Evolutionary conservation across 1,284 basidiomycete genomes (phyloP).

Genomic region (Trichosporon faecale): DNA sequence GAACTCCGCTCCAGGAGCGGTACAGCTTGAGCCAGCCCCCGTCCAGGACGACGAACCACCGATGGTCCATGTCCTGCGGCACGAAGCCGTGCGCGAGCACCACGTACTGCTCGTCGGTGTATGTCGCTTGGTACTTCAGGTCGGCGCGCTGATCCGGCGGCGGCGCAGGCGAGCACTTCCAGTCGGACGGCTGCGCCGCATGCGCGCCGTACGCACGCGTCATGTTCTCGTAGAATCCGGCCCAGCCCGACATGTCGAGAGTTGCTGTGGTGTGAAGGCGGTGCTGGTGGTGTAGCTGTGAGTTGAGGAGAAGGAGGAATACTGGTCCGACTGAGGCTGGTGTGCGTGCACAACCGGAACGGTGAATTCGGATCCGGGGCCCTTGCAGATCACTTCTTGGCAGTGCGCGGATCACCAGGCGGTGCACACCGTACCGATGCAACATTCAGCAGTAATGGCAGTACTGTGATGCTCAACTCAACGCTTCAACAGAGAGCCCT

Average conservation of each 20-base stretch:
- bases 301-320: not conserved
- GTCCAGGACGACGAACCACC: not conserved
- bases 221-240: not conserved
- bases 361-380: too few relatives aligned
- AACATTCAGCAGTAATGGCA: too few relatives aligned
- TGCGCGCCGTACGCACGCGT: not conserved
- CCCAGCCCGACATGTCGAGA: not conserved
- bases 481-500: too few relatives aligned
- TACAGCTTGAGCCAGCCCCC: not conserved
- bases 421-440: too few relatives aligned
- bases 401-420: too few relatives aligned
- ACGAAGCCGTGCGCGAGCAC: not conserved
- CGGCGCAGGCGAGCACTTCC: not conserved
- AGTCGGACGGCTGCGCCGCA: not conserved
- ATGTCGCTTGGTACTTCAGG: not conserved
- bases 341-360: too few relatives aligned
- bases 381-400: too few relatives aligned
- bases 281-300: not conserved
- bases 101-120: not conserved
- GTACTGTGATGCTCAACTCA: too few relatives aligned
- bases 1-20: not conserved
- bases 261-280: not conserved
- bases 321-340: not conserved
- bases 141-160: not conserved
- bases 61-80: not conserved